phyloP scores from a whole-genome alignment of 2,329 filamentous ascomycete genomes.

The Sporothrix protearum region DNA sequence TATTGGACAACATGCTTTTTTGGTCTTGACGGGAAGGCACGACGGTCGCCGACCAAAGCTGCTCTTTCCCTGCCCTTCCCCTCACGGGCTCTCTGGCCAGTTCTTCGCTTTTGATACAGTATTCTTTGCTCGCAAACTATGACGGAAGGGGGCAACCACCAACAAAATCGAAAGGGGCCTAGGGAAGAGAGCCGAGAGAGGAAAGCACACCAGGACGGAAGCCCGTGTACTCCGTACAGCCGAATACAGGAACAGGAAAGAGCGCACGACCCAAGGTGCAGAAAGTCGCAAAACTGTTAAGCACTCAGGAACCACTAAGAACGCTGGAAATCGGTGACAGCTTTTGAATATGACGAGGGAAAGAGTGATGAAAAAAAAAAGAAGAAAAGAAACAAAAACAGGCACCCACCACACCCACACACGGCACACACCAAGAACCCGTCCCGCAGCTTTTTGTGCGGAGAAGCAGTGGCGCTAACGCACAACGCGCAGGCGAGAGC shows the following conservation, averaged over 20 bases:
- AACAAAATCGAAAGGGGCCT: neutral
- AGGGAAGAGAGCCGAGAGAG: neutral
- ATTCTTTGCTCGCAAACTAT: neutral
- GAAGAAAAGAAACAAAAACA: neutral
- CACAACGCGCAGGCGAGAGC: slow-evolving; percentile 1
- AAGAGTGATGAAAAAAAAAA: neutral
- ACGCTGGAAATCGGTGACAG: neutral
- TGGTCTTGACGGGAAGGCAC: neutral
- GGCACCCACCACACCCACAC: slow-evolving; percentile 17
- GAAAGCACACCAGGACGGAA: neutral
- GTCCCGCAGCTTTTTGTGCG: slow-evolving; percentile 20
- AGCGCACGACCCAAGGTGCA: neutral
- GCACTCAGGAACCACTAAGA: neutral
- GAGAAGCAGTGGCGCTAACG: slow-evolving; percentile 26
- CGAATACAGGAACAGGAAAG: neutral
- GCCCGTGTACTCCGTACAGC: neutral
- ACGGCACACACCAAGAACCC: neutral
- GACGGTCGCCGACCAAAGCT: neutral
- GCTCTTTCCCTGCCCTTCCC: neutral
- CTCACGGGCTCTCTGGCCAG: neutral
- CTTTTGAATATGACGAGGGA: neutral
- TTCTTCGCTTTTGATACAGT: neutral
- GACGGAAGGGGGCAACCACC: neutral
- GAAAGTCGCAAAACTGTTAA: neutral
- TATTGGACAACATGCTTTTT: neutral